phyloP scores from a whole-genome alignment of 306 rosid genomes.

The Castanea crenata region DNA sequence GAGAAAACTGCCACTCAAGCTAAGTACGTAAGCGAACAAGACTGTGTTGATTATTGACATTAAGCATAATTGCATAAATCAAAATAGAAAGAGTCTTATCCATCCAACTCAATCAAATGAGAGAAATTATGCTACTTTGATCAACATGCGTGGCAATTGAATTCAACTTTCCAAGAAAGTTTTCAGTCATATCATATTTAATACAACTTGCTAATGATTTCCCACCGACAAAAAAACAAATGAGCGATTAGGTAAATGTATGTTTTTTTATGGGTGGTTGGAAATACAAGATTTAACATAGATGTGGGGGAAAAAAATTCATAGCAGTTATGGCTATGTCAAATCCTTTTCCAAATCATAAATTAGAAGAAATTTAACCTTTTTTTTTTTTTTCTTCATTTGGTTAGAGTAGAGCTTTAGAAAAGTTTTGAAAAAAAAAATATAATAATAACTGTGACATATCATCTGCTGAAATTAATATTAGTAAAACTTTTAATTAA shows the following conservation, averaged over 20 bases:
- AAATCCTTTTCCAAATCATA: too few relatives aligned
- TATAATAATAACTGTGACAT: neutral
- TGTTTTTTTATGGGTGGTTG: too few relatives aligned
- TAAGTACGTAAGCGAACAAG: neutral
- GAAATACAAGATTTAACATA: too few relatives aligned
- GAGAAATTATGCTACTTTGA: neutral
- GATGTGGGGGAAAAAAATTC: too few relatives aligned
- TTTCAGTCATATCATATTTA: neutral
- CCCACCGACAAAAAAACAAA: neutral
- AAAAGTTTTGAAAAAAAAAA: neutral
- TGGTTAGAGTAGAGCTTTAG: too few relatives aligned
- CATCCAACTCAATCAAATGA: neutral
- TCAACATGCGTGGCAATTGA: too few relatives aligned
- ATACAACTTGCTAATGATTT: neutral
- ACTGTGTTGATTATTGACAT: neutral
- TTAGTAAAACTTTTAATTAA: neutral
- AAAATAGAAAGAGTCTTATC: neutral
- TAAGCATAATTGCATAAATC: neutral
- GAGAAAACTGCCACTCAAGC: neutral
- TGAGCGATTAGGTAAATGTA: too few relatives aligned
- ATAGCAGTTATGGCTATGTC: too few relatives aligned
- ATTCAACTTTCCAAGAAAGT: neutral
- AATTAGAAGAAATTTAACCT: too few relatives aligned
- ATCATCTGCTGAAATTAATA: conserved; percentile 1
- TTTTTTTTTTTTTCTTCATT: neutral